Evolutionary conservation across 2,329 filamentous ascomycete genomes (phyloP).

Genomic region (Paraphaeosphaeria sporulosa): DNA sequence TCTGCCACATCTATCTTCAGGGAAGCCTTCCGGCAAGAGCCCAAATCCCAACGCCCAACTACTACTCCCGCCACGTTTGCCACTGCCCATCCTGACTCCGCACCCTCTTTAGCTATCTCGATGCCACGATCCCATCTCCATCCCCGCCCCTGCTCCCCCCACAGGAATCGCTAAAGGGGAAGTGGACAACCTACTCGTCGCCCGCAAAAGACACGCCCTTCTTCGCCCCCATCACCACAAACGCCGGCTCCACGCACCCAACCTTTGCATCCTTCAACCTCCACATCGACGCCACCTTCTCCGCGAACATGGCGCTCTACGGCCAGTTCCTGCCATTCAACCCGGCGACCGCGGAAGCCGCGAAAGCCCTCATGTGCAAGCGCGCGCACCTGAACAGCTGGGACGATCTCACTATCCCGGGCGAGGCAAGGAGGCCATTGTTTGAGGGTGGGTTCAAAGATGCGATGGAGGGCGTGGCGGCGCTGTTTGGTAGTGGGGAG

Average conservation of each 20-base stretch:
- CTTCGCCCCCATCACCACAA: slow-evolving; percentile 46
- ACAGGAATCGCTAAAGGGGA: slow-evolving; percentile 12
- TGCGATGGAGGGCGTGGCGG: slow-evolving; percentile 44
- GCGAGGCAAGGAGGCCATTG: slow-evolving; percentile 50
- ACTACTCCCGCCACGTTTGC: too few species aligned
- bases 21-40: too few species aligned
- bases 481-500: too few species aligned
- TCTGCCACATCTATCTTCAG: too few species aligned
- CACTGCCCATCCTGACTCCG: too few species aligned
- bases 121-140: slow-evolving; percentile 33
- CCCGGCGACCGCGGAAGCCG: slow-evolving; percentile 54
- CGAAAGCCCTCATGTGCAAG: slow-evolving; percentile 58
- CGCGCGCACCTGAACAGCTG: slow-evolving; percentile 56
- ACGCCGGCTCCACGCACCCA: slow-evolving; percentile 44
- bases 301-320: slow-evolving; percentile 53
- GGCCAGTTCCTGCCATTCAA: slow-evolving; percentile 59
- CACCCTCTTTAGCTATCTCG: slow-evolving; percentile 64
- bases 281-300: slow-evolving; percentile 64
- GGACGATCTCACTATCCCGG: slow-evolving; percentile 50
- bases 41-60: too few species aligned
- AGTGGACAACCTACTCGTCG: slow-evolving; percentile 52
- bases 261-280: slow-evolving; percentile 58
- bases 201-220: slow-evolving; percentile 32
- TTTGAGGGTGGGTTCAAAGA: slow-evolving; percentile 50
- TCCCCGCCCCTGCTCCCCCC: too few species aligned